Evolutionary conservation across 257 asterid genomes (phyloP).

Genomic region (Solanum dulcamara): DNA sequence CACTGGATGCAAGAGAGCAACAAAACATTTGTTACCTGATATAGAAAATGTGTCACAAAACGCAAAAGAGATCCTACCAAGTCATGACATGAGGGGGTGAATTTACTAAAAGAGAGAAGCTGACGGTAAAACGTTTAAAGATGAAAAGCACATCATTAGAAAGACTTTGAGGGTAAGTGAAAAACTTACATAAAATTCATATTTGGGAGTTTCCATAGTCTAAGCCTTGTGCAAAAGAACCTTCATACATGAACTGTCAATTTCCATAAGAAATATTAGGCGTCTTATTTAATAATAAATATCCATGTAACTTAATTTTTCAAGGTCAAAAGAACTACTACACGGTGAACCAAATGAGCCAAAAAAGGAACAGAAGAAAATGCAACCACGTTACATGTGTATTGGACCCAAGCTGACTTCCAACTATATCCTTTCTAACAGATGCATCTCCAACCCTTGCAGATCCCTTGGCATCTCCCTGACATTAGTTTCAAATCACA

Average conservation of each 20-base stretch:
- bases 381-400: conserved; percentile 22
- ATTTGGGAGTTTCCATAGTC: conserved; percentile 43
- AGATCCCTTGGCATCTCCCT: conserved; percentile 56
- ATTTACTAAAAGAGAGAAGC: neutral
- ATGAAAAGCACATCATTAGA: neutral
- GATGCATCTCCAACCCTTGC: conserved; percentile 42
- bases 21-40: neutral
- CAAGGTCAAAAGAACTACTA: neutral
- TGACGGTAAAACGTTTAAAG: neutral
- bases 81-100: neutral
- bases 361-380: neutral
- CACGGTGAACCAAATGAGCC: neutral
- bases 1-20: neutral
- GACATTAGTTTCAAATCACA: conserved; percentile 10
- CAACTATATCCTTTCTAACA: conserved; percentile 21
- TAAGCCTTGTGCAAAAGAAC: conserved; percentile 37
- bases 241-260: conserved; percentile 52
- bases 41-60: neutral
- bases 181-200: conserved; percentile 33
- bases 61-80: neutral
- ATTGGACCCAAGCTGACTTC: conserved; percentile 32
- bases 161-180: neutral
- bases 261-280: neutral
- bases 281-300: neutral
- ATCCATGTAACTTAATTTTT: neutral